Conservation (phyloP, 139 green algal species). For the Haematococcus lacustris region DNA sequence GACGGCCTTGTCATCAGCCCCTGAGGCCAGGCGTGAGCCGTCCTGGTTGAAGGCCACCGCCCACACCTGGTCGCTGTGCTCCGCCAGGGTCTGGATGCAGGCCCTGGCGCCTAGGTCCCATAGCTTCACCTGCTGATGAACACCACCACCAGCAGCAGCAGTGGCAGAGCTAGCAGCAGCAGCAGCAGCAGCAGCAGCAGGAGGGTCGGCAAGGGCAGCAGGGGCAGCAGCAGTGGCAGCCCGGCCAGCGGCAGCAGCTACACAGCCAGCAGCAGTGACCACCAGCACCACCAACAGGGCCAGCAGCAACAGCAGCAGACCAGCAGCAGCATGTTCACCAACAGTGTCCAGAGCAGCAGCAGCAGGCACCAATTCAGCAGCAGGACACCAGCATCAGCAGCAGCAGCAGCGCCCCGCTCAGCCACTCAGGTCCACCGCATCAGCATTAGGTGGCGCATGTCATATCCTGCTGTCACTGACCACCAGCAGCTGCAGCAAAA, state of each 20-base stretch:
- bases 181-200: background rate
- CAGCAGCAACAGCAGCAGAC: background rate
- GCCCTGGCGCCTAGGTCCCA: conserved; percentile 75
- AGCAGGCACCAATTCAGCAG: background rate
- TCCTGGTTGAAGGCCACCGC: background rate
- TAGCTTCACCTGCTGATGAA: conserved; percentile 69
- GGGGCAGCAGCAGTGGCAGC: too few species aligned
- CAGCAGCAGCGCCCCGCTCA: too few species aligned
- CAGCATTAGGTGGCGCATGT: too few species aligned
- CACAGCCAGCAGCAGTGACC: too few species aligned
- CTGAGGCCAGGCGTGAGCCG: background rate
- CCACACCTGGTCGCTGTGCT: conserved; percentile 59
- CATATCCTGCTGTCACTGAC: too few species aligned
- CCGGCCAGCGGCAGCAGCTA: background rate
- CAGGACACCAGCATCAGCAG: too few species aligned
- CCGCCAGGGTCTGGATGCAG: conserved; percentile 63
- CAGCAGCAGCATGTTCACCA: too few species aligned
- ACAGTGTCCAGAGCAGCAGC: background rate
- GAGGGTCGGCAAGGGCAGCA: too few species aligned
- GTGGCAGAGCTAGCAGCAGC: too few species aligned
- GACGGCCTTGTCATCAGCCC: background rate
- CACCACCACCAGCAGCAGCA: too few species aligned
- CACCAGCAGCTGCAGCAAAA: conserved; percentile 2
- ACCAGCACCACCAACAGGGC: background rate
- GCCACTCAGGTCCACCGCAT: too few species aligned